These are phyloP conservation scores for Fusarium liriodendri DNA, from an alignment of 2,329 filamentous ascomycete species.

Conservation along the genomic window DNA sequence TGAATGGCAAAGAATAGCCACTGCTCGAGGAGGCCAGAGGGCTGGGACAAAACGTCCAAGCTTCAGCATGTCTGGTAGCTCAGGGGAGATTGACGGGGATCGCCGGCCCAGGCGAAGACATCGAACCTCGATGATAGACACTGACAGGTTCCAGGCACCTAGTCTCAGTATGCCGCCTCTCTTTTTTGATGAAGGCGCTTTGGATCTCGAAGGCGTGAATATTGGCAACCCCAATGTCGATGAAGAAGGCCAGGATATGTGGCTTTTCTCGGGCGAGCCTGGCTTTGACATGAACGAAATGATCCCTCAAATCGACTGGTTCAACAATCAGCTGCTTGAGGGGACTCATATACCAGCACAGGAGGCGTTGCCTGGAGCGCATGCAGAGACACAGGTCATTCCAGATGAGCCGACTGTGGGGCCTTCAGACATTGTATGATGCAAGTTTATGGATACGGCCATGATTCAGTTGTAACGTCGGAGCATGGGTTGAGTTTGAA, in stretches of 20 bases:
- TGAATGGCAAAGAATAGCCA: slow-evolving; percentile 19
- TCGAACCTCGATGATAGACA: not conserved
- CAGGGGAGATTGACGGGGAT: not conserved
- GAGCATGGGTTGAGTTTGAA: not conserved
- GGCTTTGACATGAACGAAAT: not conserved
- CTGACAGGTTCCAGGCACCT: not conserved
- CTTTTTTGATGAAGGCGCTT: not conserved
- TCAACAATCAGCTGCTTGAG: not conserved
- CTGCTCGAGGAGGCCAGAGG: not conserved
- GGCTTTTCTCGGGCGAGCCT: not conserved
- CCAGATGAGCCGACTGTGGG: not conserved
- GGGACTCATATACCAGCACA: not conserved
- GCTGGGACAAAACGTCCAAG: not conserved
- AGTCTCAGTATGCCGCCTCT: not conserved
- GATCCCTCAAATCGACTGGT: not conserved
- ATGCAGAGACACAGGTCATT: not conserved
- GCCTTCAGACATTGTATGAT: not conserved
- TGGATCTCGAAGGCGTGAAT: not conserved
- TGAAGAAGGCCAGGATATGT: not conserved
- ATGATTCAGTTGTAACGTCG: not conserved
- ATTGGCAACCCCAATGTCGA: not conserved
- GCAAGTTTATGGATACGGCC: not conserved
- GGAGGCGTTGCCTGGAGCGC: not conserved
- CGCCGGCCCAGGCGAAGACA: not conserved
- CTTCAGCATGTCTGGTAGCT: not conserved